A percentile compares a stretch with the other conserved stretches of the same genome.
Evolutionary conservation across 441 rosid species (phyloP).

Genomic region (Gossypium lobatum): DNA sequence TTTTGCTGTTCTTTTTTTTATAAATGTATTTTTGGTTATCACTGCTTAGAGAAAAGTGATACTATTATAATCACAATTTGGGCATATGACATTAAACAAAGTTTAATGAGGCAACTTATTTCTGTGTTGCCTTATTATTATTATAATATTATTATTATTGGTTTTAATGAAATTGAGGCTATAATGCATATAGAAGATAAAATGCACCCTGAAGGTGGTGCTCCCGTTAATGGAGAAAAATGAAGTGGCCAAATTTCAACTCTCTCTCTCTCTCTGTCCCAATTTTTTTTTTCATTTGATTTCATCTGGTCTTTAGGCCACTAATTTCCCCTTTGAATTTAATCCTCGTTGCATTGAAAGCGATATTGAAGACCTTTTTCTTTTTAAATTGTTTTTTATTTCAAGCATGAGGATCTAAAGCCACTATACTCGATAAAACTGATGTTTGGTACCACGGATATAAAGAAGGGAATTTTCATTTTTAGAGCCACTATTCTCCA

Average conservation of each 20-base stretch:
- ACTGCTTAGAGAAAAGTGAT: neutral
- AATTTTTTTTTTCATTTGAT: too few relatives aligned
- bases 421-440: constrained; percentile 4
- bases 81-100: neutral
- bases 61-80: neutral
- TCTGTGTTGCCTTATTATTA: neutral
- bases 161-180: neutral
- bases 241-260: neutral
- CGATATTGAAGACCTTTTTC: constrained; percentile 15
- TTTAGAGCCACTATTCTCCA: neutral
- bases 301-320: neutral
- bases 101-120: neutral
- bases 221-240: neutral
- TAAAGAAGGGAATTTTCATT: neutral
- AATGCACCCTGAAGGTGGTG: too few relatives aligned
- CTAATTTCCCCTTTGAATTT: constrained; percentile 6
- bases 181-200: too few relatives aligned
- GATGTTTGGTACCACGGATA: constrained; percentile 23
- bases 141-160: neutral
- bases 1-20: neutral
- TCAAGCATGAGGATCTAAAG: constrained; percentile 24
- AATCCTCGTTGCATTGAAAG: neutral
- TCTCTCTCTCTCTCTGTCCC: neutral
- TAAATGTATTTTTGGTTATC: neutral
- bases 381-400: too few relatives aligned